Evolutionary conservation across 352 stramenopile genomes (phyloP), one percentile per base, ranked within the genome.

Genomic region (Globisporangium acanthophoron): DNA sequence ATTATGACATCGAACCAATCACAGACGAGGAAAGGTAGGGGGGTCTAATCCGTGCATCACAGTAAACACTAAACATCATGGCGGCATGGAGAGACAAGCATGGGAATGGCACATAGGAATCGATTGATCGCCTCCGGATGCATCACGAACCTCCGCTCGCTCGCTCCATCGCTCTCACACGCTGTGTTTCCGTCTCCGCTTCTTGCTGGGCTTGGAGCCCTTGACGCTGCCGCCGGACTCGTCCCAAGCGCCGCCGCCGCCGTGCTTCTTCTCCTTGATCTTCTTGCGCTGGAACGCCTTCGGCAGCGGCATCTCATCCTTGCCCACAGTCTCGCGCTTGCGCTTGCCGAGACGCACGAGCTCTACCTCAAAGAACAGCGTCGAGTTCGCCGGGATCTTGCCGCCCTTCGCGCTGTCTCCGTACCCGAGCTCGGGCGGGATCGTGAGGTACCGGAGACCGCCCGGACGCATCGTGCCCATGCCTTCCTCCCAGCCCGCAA

Each of bases 401-500:
- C 78, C 73, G 33, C 77, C 78, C 52, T 90, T 90, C 65, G 74
- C 71, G 24, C 54, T 74, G 47, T 66, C 70, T 27, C 81, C 82
- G 62, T 90, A 93, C 21, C 69, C 84, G 35, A 93, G 60, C 46
- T 80, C 71, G 5, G 80, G 59, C 12, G 81, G 79, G 43, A 93
- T 88, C n/a, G 67, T 78, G 41, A 93, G 58, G 52, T 73, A 52
- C 18, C 82, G 74, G 16, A 85, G 62, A 13, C 78, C 82, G 24
- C 78, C 75, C 3, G 80, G 52, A 44, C 80, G 78, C 82, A 92
- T 92, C 50, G 82, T 90, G n/a, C 60, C 69, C 24, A 92, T 65
- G 37, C 78, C 80, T 76, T 92, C 82, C 66, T 92, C 80, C 82
- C 79, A 90, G 31, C 82, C 82, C 53, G 80, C 78, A 67, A 92